Base-by-base conservation (phyloP, 768 basidiomycete genomes). In the Crucibulum laeve region DNA sequence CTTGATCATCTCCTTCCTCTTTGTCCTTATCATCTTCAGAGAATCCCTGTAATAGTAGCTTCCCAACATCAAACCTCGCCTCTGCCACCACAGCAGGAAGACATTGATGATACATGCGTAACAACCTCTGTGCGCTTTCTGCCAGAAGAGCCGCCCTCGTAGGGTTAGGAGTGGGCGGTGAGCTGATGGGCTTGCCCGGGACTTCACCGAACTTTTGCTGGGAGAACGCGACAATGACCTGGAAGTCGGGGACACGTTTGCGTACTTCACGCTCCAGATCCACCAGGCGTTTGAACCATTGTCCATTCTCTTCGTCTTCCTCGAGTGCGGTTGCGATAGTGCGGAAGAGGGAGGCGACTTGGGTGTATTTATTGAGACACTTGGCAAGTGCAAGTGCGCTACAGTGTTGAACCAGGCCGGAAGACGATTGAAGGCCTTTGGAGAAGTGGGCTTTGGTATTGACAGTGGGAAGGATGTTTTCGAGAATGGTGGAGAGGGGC, bases 81-180 rank as follows among this genome's bases (percentile, higher is more conserved):
- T 93, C 91, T 0, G 80, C 78, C 3, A 88, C 84, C 1, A 91
- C 63, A 1, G 74, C 67, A 0, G 91, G 89, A 22, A 94, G 61
- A 46, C 80, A 82, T 18, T 72, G 72, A 52, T 95, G 89, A 58
- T 96, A 98, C 39, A 94, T 70, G 77, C 85, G 87, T 47, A 96
- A 65, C 32, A 98, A 61, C 21, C 92, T 64, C 51, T 92, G 80
- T 1, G 92, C 81, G 39, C 78, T 76, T 64, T 97, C 94, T 0
- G 83, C 76, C 22, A 96, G 64, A 48, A 98, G 60, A 0, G 80
- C 79, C 0, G 61, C 63, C 58, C 69, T 78, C 43, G 65, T 70
- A n/a, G 44, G 54, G 40, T 67, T 66, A 4, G 43, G 18, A 10
- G 36, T 17, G 13, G 48, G 32, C 19, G 48, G 39, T 6, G 24